Conservation (phyloP, 139 green algal genomes). For the Chlamydomonas applanata region DNA sequence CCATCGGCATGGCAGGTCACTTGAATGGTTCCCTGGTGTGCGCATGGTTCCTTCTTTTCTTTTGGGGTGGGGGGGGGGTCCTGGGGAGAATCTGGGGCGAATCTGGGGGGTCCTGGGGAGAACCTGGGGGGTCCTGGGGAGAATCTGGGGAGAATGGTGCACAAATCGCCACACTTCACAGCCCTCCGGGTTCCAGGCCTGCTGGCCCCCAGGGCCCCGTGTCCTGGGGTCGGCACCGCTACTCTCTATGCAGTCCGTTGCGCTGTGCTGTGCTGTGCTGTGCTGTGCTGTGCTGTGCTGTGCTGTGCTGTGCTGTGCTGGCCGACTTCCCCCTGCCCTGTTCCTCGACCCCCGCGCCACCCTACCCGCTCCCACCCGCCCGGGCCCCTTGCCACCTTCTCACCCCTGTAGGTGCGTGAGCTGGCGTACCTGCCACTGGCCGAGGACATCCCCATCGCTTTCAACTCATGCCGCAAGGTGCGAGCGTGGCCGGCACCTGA, state of each 20-base stretch:
- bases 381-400: not conserved
- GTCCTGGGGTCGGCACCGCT: too few species aligned
- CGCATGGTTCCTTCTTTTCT: not conserved
- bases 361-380: not conserved
- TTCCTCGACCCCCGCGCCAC: not conserved
- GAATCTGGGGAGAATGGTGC: too few species aligned
- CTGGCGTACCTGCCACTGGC: conserved; percentile 86
- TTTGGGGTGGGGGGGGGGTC: not conserved
- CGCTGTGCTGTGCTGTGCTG: too few species aligned
- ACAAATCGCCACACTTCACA: too few species aligned
- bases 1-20: too few species aligned
- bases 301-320: conserved; percentile 6
- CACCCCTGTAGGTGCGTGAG: conserved; percentile 59
- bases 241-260: too few species aligned
- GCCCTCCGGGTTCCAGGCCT: too few species aligned
- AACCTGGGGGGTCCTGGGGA: too few species aligned
- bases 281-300: conserved; percentile 12
- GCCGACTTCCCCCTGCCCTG: not conserved
- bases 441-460: conserved; percentile 92
- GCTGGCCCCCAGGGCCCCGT: too few species aligned
- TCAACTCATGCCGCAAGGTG: conserved; percentile 21
- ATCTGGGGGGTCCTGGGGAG: not conserved
- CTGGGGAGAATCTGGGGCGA: not conserved
- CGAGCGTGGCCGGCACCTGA: too few species aligned
- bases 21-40: not conserved